Conservation (phyloP, 2,329 filamentous ascomycete species). For the Colletotrichum noveboracense region DNA sequence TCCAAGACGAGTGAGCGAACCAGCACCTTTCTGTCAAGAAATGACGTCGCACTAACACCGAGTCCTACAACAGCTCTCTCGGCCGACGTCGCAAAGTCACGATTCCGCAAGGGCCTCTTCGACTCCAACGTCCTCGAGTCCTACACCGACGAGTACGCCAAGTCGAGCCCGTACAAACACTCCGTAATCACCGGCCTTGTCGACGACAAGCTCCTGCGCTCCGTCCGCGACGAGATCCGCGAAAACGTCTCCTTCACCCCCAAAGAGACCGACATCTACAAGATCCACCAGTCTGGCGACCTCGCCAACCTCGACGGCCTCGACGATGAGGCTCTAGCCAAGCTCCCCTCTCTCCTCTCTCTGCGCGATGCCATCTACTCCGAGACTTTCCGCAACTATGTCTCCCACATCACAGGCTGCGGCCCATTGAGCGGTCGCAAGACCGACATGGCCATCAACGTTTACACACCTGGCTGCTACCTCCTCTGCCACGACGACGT, state of each 20-base stretch:
- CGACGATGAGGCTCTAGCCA: slow-evolving; percentile 82
- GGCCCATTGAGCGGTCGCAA: slow-evolving; percentile 90
- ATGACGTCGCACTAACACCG: slow-evolving; percentile 19
- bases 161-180: slow-evolving; percentile 83
- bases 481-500: slow-evolving; percentile 98
- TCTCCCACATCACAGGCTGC: slow-evolving; percentile 83
- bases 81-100: slow-evolving; percentile 54
- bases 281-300: slow-evolving; percentile 98
- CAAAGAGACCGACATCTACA: slow-evolving; percentile 99
- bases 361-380: slow-evolving; percentile 97
- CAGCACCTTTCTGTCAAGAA: not conserved
- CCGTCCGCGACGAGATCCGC: slow-evolving; percentile 87
- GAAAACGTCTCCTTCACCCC: slow-evolving; percentile 93
- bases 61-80: slow-evolving; percentile 43
- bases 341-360: slow-evolving; percentile 85
- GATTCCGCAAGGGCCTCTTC: slow-evolving; percentile 73
- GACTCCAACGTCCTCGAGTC: slow-evolving; percentile 59
- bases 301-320: slow-evolving; percentile 95
- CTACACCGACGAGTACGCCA: slow-evolving; percentile 67
- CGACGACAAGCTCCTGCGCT: slow-evolving; percentile 80
- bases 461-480: slow-evolving; percentile 96
- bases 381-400: slow-evolving; percentile 83
- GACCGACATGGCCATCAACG: slow-evolving; percentile 99
- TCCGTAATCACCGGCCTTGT: slow-evolving; percentile 86
- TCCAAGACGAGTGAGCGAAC: slow-evolving; percentile 54